phyloP scores from a whole-genome alignment of 352 stramenopile genomes.

The Hyphochytrium catenoides region DNA sequence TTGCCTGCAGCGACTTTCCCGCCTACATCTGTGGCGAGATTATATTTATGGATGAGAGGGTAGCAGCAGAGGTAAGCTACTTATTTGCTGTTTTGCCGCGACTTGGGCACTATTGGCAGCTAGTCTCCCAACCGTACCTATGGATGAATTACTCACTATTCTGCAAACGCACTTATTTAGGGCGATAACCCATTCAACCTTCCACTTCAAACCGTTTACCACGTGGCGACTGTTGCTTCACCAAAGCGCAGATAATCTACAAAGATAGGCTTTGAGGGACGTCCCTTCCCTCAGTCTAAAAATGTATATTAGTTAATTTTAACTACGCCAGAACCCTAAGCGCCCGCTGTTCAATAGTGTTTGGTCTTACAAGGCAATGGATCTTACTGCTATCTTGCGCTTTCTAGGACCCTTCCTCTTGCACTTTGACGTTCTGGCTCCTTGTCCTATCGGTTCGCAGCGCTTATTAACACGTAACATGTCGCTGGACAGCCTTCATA shows the following conservation, averaged over 20 bases:
- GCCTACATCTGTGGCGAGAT: slow-evolving; percentile 52
- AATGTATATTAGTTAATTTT: slow-evolving; percentile 4
- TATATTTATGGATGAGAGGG: slow-evolving; percentile 56
- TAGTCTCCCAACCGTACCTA: too few species aligned
- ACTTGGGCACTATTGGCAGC: too few species aligned
- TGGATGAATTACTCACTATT: too few species aligned
- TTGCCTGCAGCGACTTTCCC: slow-evolving; percentile 5
- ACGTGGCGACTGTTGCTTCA: too few species aligned
- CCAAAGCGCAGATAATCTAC: too few species aligned
- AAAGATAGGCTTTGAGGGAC: too few species aligned
- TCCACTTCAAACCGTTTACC: too few species aligned
- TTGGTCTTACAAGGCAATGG: neutral
- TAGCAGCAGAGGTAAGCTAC: slow-evolving; percentile 33
- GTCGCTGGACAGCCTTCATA: slow-evolving; percentile 21
- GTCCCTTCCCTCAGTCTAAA: slow-evolving; percentile 7
- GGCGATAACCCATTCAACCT: too few species aligned
- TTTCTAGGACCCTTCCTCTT: neutral
- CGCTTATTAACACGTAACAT: slow-evolving; percentile 8
- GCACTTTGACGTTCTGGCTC: neutral
- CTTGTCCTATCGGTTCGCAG: neutral
- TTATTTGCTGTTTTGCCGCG: slow-evolving; percentile 3
- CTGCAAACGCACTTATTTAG: too few species aligned
- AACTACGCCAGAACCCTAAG: slow-evolving; percentile 1
- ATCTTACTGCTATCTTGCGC: neutral
- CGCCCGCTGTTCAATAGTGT: neutral